Percentiles rank a stretch among this genome's conserved stretches.
Conservation (phyloP, 169 alveolate genomes). For the Plasmodium chabaudi region DNA sequence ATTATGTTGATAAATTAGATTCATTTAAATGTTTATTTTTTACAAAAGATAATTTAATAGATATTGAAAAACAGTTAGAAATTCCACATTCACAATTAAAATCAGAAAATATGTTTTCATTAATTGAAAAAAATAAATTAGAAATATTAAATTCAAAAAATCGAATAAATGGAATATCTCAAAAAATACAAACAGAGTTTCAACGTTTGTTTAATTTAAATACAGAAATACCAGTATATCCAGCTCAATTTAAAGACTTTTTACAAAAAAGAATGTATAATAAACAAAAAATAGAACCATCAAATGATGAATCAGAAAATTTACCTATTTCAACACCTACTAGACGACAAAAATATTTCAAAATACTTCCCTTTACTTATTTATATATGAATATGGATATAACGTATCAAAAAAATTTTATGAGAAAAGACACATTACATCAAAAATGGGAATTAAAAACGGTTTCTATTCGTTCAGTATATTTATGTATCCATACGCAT, state of each 20-base stretch:
- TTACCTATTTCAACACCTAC: background rate
- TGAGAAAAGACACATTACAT: constrained; percentile 64
- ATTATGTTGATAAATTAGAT: constrained; percentile 64
- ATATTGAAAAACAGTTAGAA: constrained; percentile 47
- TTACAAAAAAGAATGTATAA: constrained; percentile 38
- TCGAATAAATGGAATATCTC: constrained; percentile 12
- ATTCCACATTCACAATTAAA: constrained; percentile 68
- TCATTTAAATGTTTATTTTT: constrained; percentile 67
- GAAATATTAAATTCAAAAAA: constrained; percentile 31
- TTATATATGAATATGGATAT: constrained; percentile 56
- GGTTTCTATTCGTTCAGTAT: constrained; percentile 47
- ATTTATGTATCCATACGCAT: constrained; percentile 71
- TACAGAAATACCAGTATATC: constrained; percentile 63
- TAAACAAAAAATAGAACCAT: background rate
- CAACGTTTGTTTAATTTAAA: constrained; percentile 24
- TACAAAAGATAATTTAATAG: constrained; percentile 68
- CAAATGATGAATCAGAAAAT: background rate
- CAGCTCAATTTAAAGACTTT: constrained; percentile 40
- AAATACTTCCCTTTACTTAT: constrained; percentile 59
- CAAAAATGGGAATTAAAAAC: constrained; percentile 64
- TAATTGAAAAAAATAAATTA: constrained; percentile 14
- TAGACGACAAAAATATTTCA: constrained; percentile 33
- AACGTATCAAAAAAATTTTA: constrained; percentile 21
- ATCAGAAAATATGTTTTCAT: constrained; percentile 31
- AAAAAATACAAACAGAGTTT: constrained; percentile 36